Evolutionary conservation across 1,284 basidiomycete genomes (phyloP).

Genomic region (Coniferiporia weirii): DNA sequence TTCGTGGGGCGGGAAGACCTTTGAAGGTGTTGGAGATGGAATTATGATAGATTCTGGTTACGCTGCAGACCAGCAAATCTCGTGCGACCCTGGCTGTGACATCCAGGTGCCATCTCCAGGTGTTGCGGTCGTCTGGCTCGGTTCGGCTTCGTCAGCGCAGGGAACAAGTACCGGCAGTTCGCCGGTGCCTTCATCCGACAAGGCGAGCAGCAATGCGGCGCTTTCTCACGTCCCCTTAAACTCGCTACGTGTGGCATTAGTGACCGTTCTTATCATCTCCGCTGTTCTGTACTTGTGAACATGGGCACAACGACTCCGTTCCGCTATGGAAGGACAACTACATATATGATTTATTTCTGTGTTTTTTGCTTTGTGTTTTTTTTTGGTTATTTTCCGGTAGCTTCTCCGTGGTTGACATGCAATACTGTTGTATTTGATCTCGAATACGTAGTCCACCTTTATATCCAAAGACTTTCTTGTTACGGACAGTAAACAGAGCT

Average conservation of each 20-base stretch:
- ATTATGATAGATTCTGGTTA: slow-evolving; percentile 35
- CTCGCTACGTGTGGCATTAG: not conserved
- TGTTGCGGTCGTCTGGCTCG: slow-evolving; percentile 36
- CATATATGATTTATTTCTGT: too few species aligned
- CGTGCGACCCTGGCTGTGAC: slow-evolving; percentile 33
- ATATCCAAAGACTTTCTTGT: too few species aligned
- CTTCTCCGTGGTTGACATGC: too few species aligned
- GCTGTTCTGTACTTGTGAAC: not conserved
- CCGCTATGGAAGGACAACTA: too few species aligned
- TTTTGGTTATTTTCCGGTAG: too few species aligned
- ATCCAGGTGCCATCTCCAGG: slow-evolving; percentile 40
- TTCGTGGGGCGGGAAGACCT: slow-evolving; percentile 46
- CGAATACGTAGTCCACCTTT: too few species aligned
- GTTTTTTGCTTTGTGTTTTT: too few species aligned
- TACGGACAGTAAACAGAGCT: too few species aligned
- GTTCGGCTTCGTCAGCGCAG: not conserved
- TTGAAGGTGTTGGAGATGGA: slow-evolving; percentile 38
- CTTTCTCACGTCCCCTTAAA: not conserved
- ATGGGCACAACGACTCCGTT: too few species aligned
- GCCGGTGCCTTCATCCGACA: not conserved
- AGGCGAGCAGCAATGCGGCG: not conserved
- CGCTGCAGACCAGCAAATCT: slow-evolving; percentile 33
- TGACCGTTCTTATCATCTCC: not conserved
- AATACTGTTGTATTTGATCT: too few species aligned
- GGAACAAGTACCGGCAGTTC: not conserved